Evolutionary conservation across 2,329 filamentous ascomycete species (phyloP).

Genomic region (Mycosphaerella sp.): DNA sequence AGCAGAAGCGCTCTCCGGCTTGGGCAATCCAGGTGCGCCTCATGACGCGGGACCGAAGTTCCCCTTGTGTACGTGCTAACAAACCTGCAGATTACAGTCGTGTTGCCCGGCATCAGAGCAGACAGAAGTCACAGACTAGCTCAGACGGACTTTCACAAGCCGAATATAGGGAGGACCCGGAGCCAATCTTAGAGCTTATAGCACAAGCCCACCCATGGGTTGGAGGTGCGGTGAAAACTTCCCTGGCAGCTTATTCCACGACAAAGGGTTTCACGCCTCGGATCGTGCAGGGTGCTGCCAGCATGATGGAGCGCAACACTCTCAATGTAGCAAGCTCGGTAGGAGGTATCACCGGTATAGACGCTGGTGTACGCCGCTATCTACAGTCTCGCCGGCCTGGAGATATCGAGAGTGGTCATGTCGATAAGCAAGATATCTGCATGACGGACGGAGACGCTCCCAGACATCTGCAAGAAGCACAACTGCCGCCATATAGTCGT

Average conservation of each 20-base stretch:
- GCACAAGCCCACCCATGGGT: constrained; percentile 84
- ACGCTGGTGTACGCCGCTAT: constrained; percentile 80
- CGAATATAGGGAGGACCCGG: constrained; percentile 47
- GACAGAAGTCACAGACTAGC: constrained; percentile 24
- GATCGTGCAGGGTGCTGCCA: constrained; percentile 78
- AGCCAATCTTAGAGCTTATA: constrained; percentile 78
- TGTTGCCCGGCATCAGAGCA: constrained; percentile 34
- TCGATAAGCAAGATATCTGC: constrained; percentile 34
- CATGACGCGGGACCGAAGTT: background rate
- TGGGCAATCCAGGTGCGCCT: constrained; percentile 45
- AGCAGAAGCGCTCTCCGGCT: constrained; percentile 46
- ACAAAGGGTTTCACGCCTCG: constrained; percentile 87
- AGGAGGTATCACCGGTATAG: constrained; percentile 77
- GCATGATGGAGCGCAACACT: constrained; percentile 84
- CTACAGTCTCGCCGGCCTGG: constrained; percentile 53
- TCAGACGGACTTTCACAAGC: constrained; percentile 10
- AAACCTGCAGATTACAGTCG: constrained; percentile 38
- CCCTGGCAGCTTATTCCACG: constrained; percentile 75
- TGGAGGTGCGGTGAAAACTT: constrained; percentile 68
- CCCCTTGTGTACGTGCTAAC: constrained; percentile 4
- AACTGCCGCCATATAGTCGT: constrained; percentile 81
- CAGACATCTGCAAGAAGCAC: constrained; percentile 50
- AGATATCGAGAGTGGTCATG: constrained; percentile 42
- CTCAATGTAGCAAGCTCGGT: constrained; percentile 81
- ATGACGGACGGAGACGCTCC: constrained; percentile 46